Base-by-base conservation (phyloP, 2,329 filamentous ascomycete species). In the Mariannaea elegans region DNA sequence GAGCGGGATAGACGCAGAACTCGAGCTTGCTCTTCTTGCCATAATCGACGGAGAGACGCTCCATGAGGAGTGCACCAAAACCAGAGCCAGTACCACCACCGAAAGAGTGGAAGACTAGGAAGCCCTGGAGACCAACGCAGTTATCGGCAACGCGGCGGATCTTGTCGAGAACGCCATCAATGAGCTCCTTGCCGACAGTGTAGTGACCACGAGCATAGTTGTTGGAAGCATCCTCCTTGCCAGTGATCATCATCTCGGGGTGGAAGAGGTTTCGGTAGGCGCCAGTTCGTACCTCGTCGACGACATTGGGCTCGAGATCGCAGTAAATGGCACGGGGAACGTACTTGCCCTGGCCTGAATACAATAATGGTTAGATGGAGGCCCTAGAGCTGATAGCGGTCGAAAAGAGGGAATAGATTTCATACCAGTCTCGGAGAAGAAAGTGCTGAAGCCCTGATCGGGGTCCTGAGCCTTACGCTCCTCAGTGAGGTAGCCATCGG, bases 21-120 rank as follows among this genome's bases (percentile, higher is more conserved):
- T 99, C 95, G 67, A 99, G 88, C 90, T 99, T 99, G 88, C 92
- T 96, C 90, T 99, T 99, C 90, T 99, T 99, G 85, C 95, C 94
- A 78, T 97, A 99, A 83, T 99, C 95, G 75, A 97, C 92, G 32
- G 95, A 98, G 64, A 99, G 89, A 78, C 95, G 94, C 86, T 99
- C 95, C 93, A 99, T 97, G 73, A 99, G 86, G 71, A 99, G 89
- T 74, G 95, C 95, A 82, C 95, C 95, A 81, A 99, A 99, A 77
- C 95, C 95, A 73, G 95, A 99, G 75, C 95, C 95, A 72, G 95
- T 99, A 85, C 95, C 95, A 82, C 95, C 95, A 82, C 95, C 95
- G 79, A 99, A 98, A 61, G 94, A 98, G 90, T 99, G 95, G 91
- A 98, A 98, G 77, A 99, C 94, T 70, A 98, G 87, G 90, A 99